phyloP scores from a whole-genome alignment of 768 basidiomycete genomes.

The Pseudohyphozyma bogoriensis region DNA sequence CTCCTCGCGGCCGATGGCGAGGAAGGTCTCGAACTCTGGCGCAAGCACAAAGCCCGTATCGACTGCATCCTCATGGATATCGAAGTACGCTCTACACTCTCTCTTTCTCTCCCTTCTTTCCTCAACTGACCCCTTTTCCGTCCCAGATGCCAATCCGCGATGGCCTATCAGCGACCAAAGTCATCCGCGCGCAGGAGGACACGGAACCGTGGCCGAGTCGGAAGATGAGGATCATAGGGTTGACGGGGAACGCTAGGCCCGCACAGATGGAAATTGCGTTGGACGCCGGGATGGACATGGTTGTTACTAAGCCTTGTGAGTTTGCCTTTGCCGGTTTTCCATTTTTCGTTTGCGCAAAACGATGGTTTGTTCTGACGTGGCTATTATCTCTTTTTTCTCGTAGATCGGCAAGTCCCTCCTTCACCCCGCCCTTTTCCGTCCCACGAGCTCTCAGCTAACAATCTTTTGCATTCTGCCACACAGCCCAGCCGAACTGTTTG shows the following conservation, averaged over 20 bases:
- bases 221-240: conserved; percentile 27
- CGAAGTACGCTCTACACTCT: conserved; percentile 5
- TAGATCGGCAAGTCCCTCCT: too few relatives aligned
- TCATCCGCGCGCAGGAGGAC: conserved; percentile 23
- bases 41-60: not conserved
- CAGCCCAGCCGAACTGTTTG: too few relatives aligned
- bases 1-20: conserved; percentile 19
- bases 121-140: too few relatives aligned
- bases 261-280: conserved; percentile 10
- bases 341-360: too few relatives aligned
- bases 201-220: not conserved
- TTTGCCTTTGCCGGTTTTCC: not conserved
- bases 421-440: too few relatives aligned
- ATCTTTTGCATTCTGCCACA: too few relatives aligned
- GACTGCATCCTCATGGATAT: conserved; percentile 25
- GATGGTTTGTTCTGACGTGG: too few relatives aligned
- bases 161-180: conserved; percentile 22
- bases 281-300: not conserved
- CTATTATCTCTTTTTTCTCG: too few relatives aligned
- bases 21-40: conserved; percentile 17
- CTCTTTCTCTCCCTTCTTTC: not conserved
- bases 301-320: not conserved
- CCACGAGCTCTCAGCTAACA: too few relatives aligned
- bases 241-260: conserved; percentile 32
- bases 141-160: conserved; percentile 28